Evolutionary conservation across 2,329 filamentous ascomycete genomes (phyloP), one percentile per base, ranked within the genome.

Genomic region (Fusarium brachygibbosum): DNA sequence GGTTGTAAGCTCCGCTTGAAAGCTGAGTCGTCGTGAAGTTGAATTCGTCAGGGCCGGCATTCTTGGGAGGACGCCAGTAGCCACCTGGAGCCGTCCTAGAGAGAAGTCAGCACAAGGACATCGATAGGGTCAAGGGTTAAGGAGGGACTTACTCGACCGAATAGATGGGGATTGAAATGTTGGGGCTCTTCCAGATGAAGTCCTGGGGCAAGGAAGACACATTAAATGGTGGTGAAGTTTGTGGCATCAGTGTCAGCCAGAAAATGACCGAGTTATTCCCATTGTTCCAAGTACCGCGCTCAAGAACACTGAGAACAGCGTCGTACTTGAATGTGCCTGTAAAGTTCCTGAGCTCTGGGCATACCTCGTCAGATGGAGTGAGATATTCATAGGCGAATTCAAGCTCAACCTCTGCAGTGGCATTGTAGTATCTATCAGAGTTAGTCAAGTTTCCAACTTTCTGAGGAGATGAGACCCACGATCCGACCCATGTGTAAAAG

Each of bases 401-500:
- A 6, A 63, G 2, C 1, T 63, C 58, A 4, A 63, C 35, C 4
- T 63, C 48, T 14, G 59, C 58, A 0, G 59, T 63, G 1, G 59
- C 59, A 14, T 63, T 63, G 4, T 63, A 63, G 14, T 63, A 63
- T 8, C 59, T 63, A 6, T 13, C 3, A 16, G 3, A 4, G 10
- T 60, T n/a, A 61, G 58, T 16, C 29, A 10, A 21, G 7, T 25
- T 6, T 3, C 0, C 1, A 14, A 5, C 1, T 2, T 7, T 12
- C 1, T 2, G 14, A 10, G 3, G 11, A 16, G 6, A 4, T 5
- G 1, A 19, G 1, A 63, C 59, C 34, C 6, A 63, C 59, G 59
- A 63, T 42, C 59, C 59, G 0, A 63, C 58, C 58, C 58, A 63
- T 7, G 32, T 21, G 14, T 63, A 63, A 6, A 63, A 63, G 17